A percentile compares a stretch with the other conserved stretches of the same genome.
These are phyloP conservation scores for Fusarium paranaense DNA, from an alignment of 2,329 filamentous ascomycete species.

Conservation along the genomic window DNA sequence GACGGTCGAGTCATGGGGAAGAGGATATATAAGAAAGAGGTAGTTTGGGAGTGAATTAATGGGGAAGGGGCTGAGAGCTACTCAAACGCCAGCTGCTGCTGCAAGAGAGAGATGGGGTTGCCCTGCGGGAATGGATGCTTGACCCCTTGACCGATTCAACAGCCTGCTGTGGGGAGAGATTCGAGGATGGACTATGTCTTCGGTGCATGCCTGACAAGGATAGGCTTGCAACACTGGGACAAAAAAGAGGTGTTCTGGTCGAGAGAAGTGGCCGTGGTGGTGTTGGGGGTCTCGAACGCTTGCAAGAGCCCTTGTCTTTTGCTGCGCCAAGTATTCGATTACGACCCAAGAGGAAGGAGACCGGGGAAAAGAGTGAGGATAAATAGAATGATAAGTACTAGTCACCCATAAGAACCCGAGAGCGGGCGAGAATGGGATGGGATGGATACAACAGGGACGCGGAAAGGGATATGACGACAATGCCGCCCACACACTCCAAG, in stretches of 20 bases:
- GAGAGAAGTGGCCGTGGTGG: neutral
- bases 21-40: constrained; percentile 14
- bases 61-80: constrained; percentile 4
- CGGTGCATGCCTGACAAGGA: constrained; percentile 8
- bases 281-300: neutral
- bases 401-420: neutral
- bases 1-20: constrained; percentile 41
- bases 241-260: neutral
- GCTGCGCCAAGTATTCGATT: neutral
- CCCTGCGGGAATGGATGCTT: neutral
- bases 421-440: neutral
- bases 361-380: neutral
- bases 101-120: neutral
- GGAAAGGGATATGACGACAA: constrained; percentile 3
- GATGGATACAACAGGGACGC: neutral
- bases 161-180: neutral
- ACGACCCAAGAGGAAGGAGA: neutral
- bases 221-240: constrained; percentile 19
- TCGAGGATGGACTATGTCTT: constrained; percentile 10
- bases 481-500: neutral
- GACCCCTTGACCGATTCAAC: neutral
- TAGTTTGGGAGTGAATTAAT: constrained; percentile 2
- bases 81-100: neutral
- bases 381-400: neutral
- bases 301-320: neutral